These are phyloP conservation scores for Pyricularia sp. DNA, from an alignment of 2,329 filamentous ascomycete genomes.

Conservation along the genomic window DNA sequence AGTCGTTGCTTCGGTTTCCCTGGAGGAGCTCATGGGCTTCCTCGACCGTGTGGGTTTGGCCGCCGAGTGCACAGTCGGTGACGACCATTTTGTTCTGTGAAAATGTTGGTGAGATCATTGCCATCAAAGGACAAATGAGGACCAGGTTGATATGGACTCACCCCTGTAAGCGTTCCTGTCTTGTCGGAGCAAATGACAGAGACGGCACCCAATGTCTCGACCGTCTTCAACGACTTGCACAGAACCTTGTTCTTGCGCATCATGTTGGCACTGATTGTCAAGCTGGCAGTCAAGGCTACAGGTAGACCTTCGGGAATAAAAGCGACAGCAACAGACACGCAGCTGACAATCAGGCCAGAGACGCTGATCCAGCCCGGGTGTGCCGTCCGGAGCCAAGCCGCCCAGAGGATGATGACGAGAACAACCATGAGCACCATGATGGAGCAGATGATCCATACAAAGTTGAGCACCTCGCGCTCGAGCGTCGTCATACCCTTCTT, in stretches of 20 bases:
- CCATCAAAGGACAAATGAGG: neutral
- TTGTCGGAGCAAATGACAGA: conserved; percentile 71
- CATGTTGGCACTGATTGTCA: conserved; percentile 68
- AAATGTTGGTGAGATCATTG: conserved; percentile 4
- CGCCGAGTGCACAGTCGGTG: conserved; percentile 55
- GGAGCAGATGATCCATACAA: conserved; percentile 59
- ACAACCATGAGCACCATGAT: conserved; percentile 59
- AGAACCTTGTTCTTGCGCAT: conserved; percentile 71
- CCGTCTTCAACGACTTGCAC: conserved; percentile 72
- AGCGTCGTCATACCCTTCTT: conserved; percentile 59
- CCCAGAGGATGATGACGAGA: conserved; percentile 59
- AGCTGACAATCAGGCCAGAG: conserved; percentile 61
- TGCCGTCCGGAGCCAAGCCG: conserved; percentile 55
- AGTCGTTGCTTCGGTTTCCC: conserved; percentile 13
- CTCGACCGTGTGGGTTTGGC: conserved; percentile 37
- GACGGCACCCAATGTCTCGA: conserved; percentile 65
- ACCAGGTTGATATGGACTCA: conserved; percentile 13
- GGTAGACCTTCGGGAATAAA: conserved; percentile 70
- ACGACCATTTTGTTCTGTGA: conserved; percentile 61
- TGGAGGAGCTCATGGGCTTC: conserved; percentile 33
- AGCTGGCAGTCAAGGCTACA: conserved; percentile 57
- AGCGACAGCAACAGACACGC: conserved; percentile 63
- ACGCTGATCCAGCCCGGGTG: conserved; percentile 67
- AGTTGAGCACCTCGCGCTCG: conserved; percentile 64
- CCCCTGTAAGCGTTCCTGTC: conserved; percentile 59